Evolutionary conservation across 2,329 filamentous ascomycete species (phyloP).

Genomic region (Phaeophleospora eucalypticola): DNA sequence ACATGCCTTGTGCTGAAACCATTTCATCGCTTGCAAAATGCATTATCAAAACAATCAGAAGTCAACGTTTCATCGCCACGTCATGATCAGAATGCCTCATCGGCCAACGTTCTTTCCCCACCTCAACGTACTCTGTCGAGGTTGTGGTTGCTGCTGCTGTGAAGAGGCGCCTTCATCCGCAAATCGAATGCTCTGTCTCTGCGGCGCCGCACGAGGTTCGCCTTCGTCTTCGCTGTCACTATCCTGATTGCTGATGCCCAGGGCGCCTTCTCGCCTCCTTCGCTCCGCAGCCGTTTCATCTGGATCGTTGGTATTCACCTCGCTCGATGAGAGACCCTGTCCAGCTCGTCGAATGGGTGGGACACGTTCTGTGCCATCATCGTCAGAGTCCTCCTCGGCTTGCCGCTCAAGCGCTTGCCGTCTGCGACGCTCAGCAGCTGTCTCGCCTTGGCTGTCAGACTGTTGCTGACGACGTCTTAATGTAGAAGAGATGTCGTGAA

Average conservation of each 20-base stretch:
- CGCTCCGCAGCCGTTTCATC: slow-evolving; percentile 71
- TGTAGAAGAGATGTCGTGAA: slow-evolving; percentile 41
- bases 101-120: slow-evolving; percentile 31
- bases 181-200: slow-evolving; percentile 24
- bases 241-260: slow-evolving; percentile 53
- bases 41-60: no score
- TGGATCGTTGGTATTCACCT: slow-evolving; percentile 35
- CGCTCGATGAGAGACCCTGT: slow-evolving; percentile 10
- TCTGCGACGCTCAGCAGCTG: slow-evolving; percentile 42
- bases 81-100: no score
- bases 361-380: slow-evolving; percentile 37
- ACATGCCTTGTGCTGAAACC: no score
- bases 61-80: no score
- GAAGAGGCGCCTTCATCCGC: slow-evolving; percentile 20
- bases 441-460: slow-evolving; percentile 24
- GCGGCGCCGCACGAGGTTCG: slow-evolving; percentile 8
- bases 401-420: slow-evolving; percentile 33
- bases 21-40: no score
- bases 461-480: slow-evolving; percentile 16
- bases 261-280: slow-evolving; percentile 66
- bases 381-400: slow-evolving; percentile 34
- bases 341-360: slow-evolving; percentile 24
- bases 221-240: slow-evolving; percentile 50
- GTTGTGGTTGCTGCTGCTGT: slow-evolving; percentile 8
- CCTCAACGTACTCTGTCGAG: slow-evolving; percentile 26